Evolutionary conservation across 2,329 filamentous ascomycete species (phyloP), one percentile per base, ranked within the genome.

Genomic region (Aspergillus pseudoviridinutans): DNA sequence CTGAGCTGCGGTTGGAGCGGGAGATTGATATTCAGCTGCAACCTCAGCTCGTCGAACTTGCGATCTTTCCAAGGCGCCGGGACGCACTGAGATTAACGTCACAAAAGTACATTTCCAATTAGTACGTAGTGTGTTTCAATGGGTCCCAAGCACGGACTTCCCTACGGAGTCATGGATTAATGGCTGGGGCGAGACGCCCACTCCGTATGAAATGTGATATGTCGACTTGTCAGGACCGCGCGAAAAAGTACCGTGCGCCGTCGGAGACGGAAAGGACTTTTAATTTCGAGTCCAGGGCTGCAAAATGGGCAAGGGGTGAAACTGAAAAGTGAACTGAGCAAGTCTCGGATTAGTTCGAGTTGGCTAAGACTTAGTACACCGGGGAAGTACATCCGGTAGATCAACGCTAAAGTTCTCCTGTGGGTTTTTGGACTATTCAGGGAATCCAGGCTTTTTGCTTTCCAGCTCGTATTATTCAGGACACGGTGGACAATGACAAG

Each of bases 381-480:
- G 61, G 59, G 63, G 62, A 64, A 62, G 17, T 44, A 46, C 20
- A 54, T 53, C 65, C 63, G 64, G 65, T 59, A 66, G 64, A 66
- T 66, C 64, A 61, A 54, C 42, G 53, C 38, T 7, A 54, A 54
- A 54, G 42, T 49, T 25, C 52, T 24, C 28, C 9, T 10, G 42
- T 17, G 32, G 32, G 17, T 7, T 7, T 17, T 17, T 17, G 12
- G 12, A 35, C 14, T 35, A 17, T 17, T 7, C 32, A 35, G 32
- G 4, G 14, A 38, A 17, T 38, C 14, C 32, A 38, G 32, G 32
- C 32, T 17, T 38, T 17, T 17, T 17, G 32, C 14, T 38, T 7
- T 38, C 12, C 32, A n/a, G 14, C 14, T 17, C 32, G 32, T 38
- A 38, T 38, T 38, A 38, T 38, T 17, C 14, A 17, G 32, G 14